A percentile compares a stretch with the other conserved stretches of the same genome.
phyloP scores from a whole-genome alignment of 805 yeast genomes.

The Candida pseudoglaebosa region DNA sequence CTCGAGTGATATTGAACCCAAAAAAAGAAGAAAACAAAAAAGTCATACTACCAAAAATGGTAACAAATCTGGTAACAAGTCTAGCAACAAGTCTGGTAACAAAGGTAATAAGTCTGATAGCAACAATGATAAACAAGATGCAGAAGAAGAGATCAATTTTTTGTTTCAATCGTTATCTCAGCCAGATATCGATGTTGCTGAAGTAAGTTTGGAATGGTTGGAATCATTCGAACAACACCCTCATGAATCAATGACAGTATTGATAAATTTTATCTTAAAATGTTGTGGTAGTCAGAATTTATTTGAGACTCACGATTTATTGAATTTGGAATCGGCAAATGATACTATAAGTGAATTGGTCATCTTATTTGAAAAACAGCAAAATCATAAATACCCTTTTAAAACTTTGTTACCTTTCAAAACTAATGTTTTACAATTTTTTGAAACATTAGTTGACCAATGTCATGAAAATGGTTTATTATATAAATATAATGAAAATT shows the following conservation, averaged over 20 bases:
- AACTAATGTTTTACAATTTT: conserved; percentile 52
- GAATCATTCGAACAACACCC: conserved; percentile 28
- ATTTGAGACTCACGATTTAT: conserved; percentile 72
- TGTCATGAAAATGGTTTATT: conserved; percentile 63
- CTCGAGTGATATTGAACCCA: conserved; percentile 12
- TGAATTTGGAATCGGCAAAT: conserved; percentile 61
- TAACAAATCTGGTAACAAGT: background rate
- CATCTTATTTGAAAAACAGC: conserved; percentile 55
- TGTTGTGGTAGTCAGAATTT: conserved; percentile 67
- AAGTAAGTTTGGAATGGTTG: conserved; percentile 38
- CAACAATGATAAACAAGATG: background rate
- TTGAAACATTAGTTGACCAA: conserved; percentile 45
- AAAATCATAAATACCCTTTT: conserved; percentile 67
- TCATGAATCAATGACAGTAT: conserved; percentile 50
- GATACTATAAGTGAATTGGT: conserved; percentile 75
- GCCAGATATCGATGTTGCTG: conserved; percentile 27
- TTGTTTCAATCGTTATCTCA: conserved; percentile 28
- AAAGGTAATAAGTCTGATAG: too few species aligned
- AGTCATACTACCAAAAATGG: conserved; percentile 1
- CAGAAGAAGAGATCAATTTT: conserved; percentile 13
- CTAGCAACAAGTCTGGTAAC: background rate
- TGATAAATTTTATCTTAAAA: conserved; percentile 67
- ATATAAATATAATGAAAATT: conserved; percentile 28
- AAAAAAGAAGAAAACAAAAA: conserved; percentile 6
- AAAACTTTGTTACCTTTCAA: conserved; percentile 47